Evolutionary conservation across 2,329 filamentous ascomycete genomes (phyloP).

Genomic region (Cercospora sp.): DNA sequence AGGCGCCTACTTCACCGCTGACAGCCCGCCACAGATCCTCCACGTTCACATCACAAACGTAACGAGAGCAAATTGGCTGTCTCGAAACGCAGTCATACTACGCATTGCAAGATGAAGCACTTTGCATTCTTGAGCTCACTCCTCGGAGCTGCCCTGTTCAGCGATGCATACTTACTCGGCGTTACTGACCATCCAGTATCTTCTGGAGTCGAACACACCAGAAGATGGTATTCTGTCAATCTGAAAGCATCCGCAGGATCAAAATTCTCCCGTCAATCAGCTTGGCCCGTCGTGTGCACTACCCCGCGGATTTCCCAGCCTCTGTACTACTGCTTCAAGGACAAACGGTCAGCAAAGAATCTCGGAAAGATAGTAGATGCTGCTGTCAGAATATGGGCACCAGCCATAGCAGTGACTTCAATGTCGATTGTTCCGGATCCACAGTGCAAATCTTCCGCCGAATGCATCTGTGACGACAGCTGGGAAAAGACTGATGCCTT

Average conservation of each 20-base stretch:
- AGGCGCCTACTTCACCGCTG: neutral
- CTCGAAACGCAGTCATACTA: neutral
- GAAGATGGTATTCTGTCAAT: neutral
- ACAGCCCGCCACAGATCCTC: neutral
- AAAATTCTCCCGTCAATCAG: neutral
- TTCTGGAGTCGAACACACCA: neutral
- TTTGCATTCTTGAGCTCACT: neutral
- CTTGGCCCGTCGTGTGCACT: slow-evolving; percentile 26
- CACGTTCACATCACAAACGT: neutral
- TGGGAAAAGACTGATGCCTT: slow-evolving; percentile 21
- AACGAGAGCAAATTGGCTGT: too few relatives aligned
- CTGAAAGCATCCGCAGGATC: neutral
- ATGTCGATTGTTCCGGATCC: slow-evolving; percentile 24
- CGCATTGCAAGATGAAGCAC: neutral
- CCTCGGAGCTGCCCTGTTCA: neutral
- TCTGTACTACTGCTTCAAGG: slow-evolving; percentile 29
- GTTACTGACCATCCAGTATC: neutral
- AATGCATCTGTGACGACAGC: slow-evolving; percentile 11
- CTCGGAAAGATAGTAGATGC: slow-evolving; percentile 23
- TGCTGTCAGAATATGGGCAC: slow-evolving; percentile 24
- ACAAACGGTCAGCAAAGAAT: slow-evolving; percentile 23
- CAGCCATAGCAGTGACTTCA: slow-evolving; percentile 21
- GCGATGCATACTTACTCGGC: neutral
- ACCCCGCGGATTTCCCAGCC: slow-evolving; percentile 14
- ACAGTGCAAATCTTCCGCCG: neutral